Evolutionary conservation across 2,329 filamentous ascomycete species (phyloP).

Genomic region (Claviceps sp.): DNA sequence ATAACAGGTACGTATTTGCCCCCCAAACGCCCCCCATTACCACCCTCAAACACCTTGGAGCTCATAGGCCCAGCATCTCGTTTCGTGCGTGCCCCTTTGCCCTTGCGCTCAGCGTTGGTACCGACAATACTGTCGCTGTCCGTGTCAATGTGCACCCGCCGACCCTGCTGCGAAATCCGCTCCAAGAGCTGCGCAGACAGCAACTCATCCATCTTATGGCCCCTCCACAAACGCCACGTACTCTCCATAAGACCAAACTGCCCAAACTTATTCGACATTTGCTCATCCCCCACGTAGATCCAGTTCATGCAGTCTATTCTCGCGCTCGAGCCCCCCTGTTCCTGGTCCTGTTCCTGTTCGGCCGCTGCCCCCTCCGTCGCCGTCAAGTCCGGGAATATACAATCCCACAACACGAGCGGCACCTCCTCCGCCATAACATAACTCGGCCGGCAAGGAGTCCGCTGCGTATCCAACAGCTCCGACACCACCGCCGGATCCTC

Average conservation of each 20-base stretch:
- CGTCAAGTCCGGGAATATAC: slow-evolving; percentile 55
- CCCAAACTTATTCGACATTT: slow-evolving; percentile 46
- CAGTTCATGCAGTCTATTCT: slow-evolving; percentile 54
- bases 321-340: background rate
- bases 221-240: slow-evolving; percentile 73
- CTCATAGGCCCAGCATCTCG: slow-evolving; percentile 14
- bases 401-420: slow-evolving; percentile 92
- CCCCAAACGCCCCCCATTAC: slow-evolving; percentile 32
- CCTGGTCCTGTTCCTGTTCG: background rate
- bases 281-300: slow-evolving; percentile 63
- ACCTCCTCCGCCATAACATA: slow-evolving; percentile 87
- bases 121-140: too few relatives aligned
- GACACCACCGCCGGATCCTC: slow-evolving; percentile 63
- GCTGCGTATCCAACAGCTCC: slow-evolving; percentile 58
- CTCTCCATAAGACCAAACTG: slow-evolving; percentile 54
- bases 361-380: slow-evolving; percentile 7
- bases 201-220: slow-evolving; percentile 80
- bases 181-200: slow-evolving; percentile 63
- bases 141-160: background rate
- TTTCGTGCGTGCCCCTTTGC: slow-evolving; percentile 4
- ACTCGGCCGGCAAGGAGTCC: slow-evolving; percentile 61
- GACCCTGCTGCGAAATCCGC: slow-evolving; percentile 33
- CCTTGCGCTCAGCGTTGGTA: too few relatives aligned
- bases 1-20: slow-evolving; percentile 44
- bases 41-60: slow-evolving; percentile 38